A percentile compares a stretch with the other conserved stretches of the same genome.
phyloP scores from a whole-genome alignment of 2,329 filamentous ascomycete genomes.

The Akanthomyces lecanii region DNA sequence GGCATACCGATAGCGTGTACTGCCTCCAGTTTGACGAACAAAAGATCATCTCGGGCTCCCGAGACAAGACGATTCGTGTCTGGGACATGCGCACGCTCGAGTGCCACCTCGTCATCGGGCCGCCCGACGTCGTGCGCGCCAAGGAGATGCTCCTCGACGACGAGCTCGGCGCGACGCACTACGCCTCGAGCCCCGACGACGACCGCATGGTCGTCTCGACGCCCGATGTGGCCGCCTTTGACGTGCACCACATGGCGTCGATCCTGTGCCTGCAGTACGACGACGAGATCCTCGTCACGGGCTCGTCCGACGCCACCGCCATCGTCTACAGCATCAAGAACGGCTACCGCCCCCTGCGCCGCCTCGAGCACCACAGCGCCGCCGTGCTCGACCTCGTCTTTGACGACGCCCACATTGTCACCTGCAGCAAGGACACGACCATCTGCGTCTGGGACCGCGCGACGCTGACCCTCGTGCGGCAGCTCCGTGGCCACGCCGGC shows the following conservation, averaged over 20 bases:
- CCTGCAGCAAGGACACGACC: conserved; percentile 91
- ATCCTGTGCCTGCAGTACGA: conserved; percentile 96
- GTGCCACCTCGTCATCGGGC: conserved; percentile 83
- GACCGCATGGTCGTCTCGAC: conserved; percentile 42
- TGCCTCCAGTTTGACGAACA: conserved; percentile 97
- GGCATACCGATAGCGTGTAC: conserved; percentile 94
- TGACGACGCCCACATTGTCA: conserved; percentile 87
- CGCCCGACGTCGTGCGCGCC: conserved; percentile 59
- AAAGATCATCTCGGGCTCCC: conserved; percentile 94
- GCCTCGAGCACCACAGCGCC: conserved; percentile 73
- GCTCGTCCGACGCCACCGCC: conserved; percentile 86
- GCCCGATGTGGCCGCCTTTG: conserved; percentile 54
- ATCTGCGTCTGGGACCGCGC: conserved; percentile 93
- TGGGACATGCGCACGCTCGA: conserved; percentile 91
- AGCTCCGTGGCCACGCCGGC: conserved; percentile 78
- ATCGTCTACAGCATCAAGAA: conserved; percentile 84
- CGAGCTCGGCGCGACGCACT: conserved; percentile 49
- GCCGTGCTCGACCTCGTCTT: conserved; percentile 94
- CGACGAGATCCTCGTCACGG: conserved; percentile 86
- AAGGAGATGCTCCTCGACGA: conserved; percentile 48
- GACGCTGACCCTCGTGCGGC: conserved; percentile 70
- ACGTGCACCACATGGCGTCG: conserved; percentile 77
- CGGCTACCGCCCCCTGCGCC: conserved; percentile 73
- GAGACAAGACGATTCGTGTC: conserved; percentile 90
- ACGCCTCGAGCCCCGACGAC: conserved; percentile 51